Evolutionary conservation across 163 green algal species (phyloP).

Genomic region (Botryococcus braunii): DNA sequence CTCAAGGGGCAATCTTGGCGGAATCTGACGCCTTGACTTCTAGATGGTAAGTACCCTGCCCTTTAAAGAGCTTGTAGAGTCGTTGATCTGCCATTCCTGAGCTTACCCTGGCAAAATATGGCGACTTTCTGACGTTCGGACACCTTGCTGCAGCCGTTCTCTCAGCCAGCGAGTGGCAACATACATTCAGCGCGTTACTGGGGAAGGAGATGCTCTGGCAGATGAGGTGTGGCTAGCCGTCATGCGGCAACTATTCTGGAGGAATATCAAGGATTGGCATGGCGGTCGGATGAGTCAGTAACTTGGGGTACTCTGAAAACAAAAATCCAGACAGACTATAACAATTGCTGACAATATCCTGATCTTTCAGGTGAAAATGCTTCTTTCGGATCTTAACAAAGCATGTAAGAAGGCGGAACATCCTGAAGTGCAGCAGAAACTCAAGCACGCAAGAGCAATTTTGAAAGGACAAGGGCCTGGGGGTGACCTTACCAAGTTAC

Average conservation of each 20-base stretch:
- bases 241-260: not conserved
- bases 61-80: too few relatives aligned
- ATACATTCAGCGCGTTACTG: slow-evolving; percentile 44
- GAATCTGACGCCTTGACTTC: too few relatives aligned
- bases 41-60: too few relatives aligned
- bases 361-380: slow-evolving; percentile 30
- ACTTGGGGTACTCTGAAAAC: not conserved
- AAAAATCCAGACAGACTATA: not conserved
- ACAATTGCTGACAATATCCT: not conserved
- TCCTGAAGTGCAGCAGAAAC: slow-evolving; percentile 11
- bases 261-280: not conserved
- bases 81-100: too few relatives aligned
- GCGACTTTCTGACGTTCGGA: too few relatives aligned
- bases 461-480: slow-evolving; percentile 25
- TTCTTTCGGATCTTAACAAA: slow-evolving; percentile 24
- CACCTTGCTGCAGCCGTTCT: slow-evolving; percentile 45
- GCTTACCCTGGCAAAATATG: too few relatives aligned
- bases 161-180: slow-evolving; percentile 46
- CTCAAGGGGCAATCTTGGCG: too few relatives aligned
- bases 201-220: slow-evolving; percentile 47
- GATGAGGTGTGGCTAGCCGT: slow-evolving; percentile 40
- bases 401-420: slow-evolving; percentile 13
- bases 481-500: slow-evolving; percentile 31
- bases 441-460: slow-evolving; percentile 26
- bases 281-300: not conserved